phyloP scores from a whole-genome alignment of 2,329 filamentous ascomycete genomes.

The Penicillium aurantiogriseum region DNA sequence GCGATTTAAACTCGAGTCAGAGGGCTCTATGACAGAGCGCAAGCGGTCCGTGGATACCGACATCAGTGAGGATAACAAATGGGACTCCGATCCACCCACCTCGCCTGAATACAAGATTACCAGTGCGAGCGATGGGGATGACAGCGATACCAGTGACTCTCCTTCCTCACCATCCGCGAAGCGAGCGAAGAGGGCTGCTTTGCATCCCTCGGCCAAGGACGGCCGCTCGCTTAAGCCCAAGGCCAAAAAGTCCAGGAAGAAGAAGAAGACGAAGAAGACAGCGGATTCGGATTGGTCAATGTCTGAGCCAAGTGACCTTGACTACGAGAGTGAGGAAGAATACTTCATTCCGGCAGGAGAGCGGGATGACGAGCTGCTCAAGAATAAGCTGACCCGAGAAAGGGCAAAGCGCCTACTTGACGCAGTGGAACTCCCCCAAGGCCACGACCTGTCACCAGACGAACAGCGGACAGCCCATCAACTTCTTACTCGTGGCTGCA shows the following conservation, averaged over 20 bases:
- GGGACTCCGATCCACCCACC: neutral
- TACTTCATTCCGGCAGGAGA: conserved; percentile 21
- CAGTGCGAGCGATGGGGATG: neutral
- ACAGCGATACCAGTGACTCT: neutral
- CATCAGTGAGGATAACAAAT: neutral
- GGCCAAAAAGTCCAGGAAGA: neutral
- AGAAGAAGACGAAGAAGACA: neutral
- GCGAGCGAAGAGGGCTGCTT: neutral
- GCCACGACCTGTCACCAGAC: conserved; percentile 50
- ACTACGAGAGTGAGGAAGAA: conserved; percentile 14
- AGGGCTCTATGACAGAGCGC: neutral
- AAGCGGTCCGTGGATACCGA: neutral
- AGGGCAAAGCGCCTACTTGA: conserved; percentile 36
- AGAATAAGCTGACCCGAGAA: conserved; percentile 31
- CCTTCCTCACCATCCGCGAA: neutral
- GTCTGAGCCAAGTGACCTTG: neutral
- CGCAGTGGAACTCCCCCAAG: conserved; percentile 40
- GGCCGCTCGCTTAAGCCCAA: neutral
- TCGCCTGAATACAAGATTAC: neutral
- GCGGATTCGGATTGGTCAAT: neutral
- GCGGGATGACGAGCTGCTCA: conserved; percentile 23
- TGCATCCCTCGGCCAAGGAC: neutral
- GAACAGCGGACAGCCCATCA: conserved; percentile 53
- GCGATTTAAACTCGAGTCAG: neutral
- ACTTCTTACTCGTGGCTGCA: conserved; percentile 56